Conservation (phyloP, 78 protist species). For the Ministeria vibrans region DNA sequence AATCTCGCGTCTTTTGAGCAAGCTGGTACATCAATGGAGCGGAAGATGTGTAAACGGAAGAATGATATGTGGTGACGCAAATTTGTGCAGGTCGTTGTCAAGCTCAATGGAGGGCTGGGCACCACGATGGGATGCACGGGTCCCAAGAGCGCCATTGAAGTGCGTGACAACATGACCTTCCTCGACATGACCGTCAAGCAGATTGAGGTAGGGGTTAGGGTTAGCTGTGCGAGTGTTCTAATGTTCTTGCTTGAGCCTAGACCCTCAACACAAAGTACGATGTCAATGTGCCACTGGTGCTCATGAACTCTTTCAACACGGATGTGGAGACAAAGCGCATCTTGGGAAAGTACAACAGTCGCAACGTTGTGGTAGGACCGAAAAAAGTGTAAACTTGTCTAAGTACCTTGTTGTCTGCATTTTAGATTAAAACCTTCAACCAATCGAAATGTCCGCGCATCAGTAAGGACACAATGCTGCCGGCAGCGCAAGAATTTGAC, state of each 20-base stretch:
- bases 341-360: slow-evolving; percentile 47
- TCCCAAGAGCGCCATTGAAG: slow-evolving; percentile 87
- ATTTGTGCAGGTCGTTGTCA: slow-evolving; percentile 83
- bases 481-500: slow-evolving; percentile 41
- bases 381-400: no score
- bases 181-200: slow-evolving; percentile 88
- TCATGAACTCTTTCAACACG: slow-evolving; percentile 97
- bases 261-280: slow-evolving; percentile 52
- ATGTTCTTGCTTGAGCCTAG: no score
- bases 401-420: no score
- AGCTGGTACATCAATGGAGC: no score
- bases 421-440: slow-evolving; percentile 64
- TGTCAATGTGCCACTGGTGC: slow-evolving; percentile 76
- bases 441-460: slow-evolving; percentile 76
- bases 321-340: slow-evolving; percentile 67
- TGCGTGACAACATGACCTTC: slow-evolving; percentile 71
- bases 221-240: no score
- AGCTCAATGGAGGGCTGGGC: slow-evolving; percentile 97
- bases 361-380: no score
- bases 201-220: slow-evolving; percentile 58
- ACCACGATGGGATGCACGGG: slow-evolving; percentile 98
- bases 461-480: slow-evolving; percentile 57
- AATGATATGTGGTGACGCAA: no score
- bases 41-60: no score
- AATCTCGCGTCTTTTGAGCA: no score